Evolutionary conservation across 164 flowering plant genomes (phyloP).

Genomic region (Vitis labrusca): DNA sequence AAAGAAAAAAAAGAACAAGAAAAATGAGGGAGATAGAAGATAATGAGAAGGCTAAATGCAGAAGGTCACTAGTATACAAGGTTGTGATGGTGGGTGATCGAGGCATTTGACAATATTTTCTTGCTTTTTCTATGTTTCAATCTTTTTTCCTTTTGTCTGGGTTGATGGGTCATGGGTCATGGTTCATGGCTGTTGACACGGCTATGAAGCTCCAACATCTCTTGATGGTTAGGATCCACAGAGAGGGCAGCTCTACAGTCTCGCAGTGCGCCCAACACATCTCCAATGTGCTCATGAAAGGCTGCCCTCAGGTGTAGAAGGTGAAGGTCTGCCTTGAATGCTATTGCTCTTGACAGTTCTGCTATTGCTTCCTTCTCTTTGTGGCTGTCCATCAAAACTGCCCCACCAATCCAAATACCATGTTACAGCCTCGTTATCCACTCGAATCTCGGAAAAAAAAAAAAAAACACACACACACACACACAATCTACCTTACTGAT

Average conservation of each 20-base stretch:
- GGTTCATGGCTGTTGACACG: slow-evolving; percentile 93
- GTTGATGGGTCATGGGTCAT: slow-evolving; percentile 17
- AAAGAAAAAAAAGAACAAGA: background rate
- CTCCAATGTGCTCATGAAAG: slow-evolving; percentile 86
- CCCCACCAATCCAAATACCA: slow-evolving; percentile 4
- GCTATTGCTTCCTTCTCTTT: slow-evolving; percentile 89
- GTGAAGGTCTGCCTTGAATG: slow-evolving; percentile 95
- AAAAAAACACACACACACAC: background rate
- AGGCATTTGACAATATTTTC: background rate
- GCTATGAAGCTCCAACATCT: slow-evolving; percentile 88
- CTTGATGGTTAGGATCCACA: slow-evolving; percentile 93
- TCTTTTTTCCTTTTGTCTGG: background rate
- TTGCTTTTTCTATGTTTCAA: background rate
- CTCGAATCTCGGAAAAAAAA: background rate
- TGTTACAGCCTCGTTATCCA: slow-evolving; percentile 8
- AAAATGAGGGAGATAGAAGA: background rate
- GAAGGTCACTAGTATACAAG: slow-evolving; percentile 21
- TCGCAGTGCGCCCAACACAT: slow-evolving; percentile 71
- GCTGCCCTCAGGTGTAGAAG: slow-evolving; percentile 93
- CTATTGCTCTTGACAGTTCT: slow-evolving; percentile 90
- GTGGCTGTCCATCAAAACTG: slow-evolving; percentile 98
- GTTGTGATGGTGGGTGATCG: background rate
- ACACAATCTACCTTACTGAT: too few relatives aligned
- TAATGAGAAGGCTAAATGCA: slow-evolving; percentile 6
- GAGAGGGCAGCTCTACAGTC: slow-evolving; percentile 97